Percentiles rank a stretch among this genome's conserved stretches.
These are phyloP conservation scores for Oropetium thomaeum DNA, from an alignment of 176 grass and related monocot species.

Conservation along the genomic window DNA sequence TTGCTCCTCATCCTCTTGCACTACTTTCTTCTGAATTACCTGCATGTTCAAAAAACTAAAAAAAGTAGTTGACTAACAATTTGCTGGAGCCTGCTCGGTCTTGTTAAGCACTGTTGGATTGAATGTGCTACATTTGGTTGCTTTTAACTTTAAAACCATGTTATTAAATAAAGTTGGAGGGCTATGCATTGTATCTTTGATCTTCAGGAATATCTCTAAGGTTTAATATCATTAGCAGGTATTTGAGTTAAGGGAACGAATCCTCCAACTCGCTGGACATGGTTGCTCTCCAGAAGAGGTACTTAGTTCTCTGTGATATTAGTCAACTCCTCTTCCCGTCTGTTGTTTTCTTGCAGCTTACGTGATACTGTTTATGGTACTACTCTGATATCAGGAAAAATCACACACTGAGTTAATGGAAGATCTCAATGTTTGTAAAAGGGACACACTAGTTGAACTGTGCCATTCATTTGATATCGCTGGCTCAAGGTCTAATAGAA, in stretches of 20 bases:
- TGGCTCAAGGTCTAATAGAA: constrained; percentile 40
- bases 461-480: constrained; percentile 37
- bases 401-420: constrained; percentile 33
- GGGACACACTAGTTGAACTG: constrained; percentile 22
- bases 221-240: constrained; percentile 19
- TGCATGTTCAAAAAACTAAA: no score
- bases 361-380: background rate
- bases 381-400: constrained; percentile 31
- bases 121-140: background rate
- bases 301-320: background rate
- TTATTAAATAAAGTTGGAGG: background rate
- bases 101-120: constrained; percentile 6
- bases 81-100: background rate
- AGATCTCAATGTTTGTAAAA: constrained; percentile 25
- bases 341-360: background rate
- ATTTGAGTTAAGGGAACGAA: constrained; percentile 45
- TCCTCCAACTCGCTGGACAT: constrained; percentile 37
- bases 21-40: no score
- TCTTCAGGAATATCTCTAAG: background rate
- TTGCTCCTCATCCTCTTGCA: no score
- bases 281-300: constrained; percentile 35
- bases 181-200: background rate
- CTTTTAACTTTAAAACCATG: background rate
- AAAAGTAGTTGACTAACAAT: no score
- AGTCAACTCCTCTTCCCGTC: background rate